Base-by-base conservation (phyloP, 225 moss, liverwort and hornwort species). In the Marchantia polymorpha region DNA sequence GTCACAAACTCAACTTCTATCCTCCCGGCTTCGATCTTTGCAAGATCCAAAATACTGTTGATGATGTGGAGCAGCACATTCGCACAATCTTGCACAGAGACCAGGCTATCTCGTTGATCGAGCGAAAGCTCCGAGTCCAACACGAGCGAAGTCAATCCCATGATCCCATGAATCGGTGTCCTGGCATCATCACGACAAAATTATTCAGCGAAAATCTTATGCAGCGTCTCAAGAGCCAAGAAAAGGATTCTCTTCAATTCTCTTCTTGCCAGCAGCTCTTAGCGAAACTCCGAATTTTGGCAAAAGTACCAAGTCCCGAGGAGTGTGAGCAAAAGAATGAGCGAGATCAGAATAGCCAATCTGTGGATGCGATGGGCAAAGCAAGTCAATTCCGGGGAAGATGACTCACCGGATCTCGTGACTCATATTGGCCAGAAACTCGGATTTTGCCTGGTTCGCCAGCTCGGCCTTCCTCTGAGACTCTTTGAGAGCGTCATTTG, bases 391-490 rank as follows among this genome's bases (percentile, higher is more conserved):
- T 50, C 31, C 49, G 9, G 17, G 9, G 49, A 0, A 50, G 17
- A 26, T 17, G 66, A 51, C 84, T 80, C 22, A 89, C 90, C 91
- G 82, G 58, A 91, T 91, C 68, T 91, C 89, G 69, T 91, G 91
- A 59, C 91, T 91, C 91, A 91, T 91, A 64, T 91, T 91, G 23
- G 91, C 91, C 11, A 91, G 83, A 59, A 89, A 91, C 52, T 91
- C 89, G 6, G 87, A 83, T 74, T 91, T 91, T 16, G 91, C 91
- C 68, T 87, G 89, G 72, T 87, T 91, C 26, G 89, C 91, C n/a
- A 86, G 82, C 84, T 91, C 89, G 16, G 89, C 91, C 72, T 82
- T 86, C 25, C 70, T 83, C 78, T 91, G 91, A 7, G 91, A 91
- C 30, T 78, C 83, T 81, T 78, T 86, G 14, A 89, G 81, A 52